Base-by-base conservation (phyloP, 1,284 basidiomycete species). In the Trichosporon asahii region DNA sequence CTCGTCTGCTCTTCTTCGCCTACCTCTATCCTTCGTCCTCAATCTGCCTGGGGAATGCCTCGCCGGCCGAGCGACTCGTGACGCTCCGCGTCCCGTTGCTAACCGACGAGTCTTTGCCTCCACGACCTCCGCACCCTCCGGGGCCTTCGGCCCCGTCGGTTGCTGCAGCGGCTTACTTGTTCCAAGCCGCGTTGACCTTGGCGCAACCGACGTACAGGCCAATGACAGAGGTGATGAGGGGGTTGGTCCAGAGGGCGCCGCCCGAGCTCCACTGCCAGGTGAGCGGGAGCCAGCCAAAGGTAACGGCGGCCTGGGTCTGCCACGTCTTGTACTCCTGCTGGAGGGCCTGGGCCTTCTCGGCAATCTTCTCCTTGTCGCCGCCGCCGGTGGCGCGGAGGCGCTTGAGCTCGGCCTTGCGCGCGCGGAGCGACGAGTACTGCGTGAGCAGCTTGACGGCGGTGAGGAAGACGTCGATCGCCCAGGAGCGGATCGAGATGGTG, bases 201-300 rank as follows among this genome's bases (percentile, higher is more conserved):
- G 65, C 66, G 49, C 33, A 37, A n/a, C 66, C 61, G 31, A 73
- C 66, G 27, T 46, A 63, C 27, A 70, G 53, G 23, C 81, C 81
- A 27, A 82, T 75, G 6, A 69, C 68, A 18, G 76, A 74, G 0
- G 79, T 79, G 63, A 79, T 74, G 31, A 78, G 72, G 2, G 79
- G 78, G 67, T 73, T 78, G 15, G 75, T 66, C 83, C 83, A 83
- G 9, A 82, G 71, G 2, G 79, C 80, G 27, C 78, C 78, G 9
- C 75, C 73, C 0, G 76, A 74, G 3, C 78, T 79, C 83, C 83
- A 84, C 70, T 84, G 83, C 27, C 82, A 55, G 0, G 83, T 84
- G 46, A 84, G 73, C 1, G 83, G 83, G 8, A 81, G 77, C 66
- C 81, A 84, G 33, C 77, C 82, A 64, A 70, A 72, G 70, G 79